Base-by-base conservation (phyloP, 768 basidiomycete species). In the Trametes maxima region DNA sequence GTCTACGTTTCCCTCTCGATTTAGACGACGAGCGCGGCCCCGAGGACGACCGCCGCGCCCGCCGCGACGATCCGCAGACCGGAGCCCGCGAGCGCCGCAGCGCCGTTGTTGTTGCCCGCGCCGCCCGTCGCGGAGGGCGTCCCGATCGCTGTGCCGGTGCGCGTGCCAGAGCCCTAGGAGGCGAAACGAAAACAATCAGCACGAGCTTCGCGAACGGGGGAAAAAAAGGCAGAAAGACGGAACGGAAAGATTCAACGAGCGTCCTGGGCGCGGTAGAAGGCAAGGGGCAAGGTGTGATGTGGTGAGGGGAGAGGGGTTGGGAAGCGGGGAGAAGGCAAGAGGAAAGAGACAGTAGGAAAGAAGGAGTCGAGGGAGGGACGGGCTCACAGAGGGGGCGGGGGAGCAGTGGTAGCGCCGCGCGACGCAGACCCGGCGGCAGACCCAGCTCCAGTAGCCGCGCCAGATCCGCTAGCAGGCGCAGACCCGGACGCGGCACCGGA, bases 1-100 rank as follows among this genome's bases (percentile, higher is more conserved):
- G 28, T 3, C 28, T 3, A 3, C 28, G 28, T 33, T n/a, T n/a
- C n/a, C 28, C 4, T 33, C 8, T 8, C 28, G 36, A 13, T 19
- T 56, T 21, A 62, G 11, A 48, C 60, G 28, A 51, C 49, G 54
- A 62, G 42, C 40, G 43, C 60, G 16, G 48, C 60, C 22, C 54
- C 60, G 54, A 62, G 54, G 49, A 52, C 48, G 49, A 56, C 48
- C 8, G 60, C 60, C 16, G 54, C 60, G 21, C 54, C 60, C 1
- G 54, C 60, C n/a, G 56, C 24, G 33, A 52, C 35, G 14, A 57
- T 13, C 54, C 56, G 45, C 48, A 62, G 8, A 7, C 54, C 60
- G 16, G 48, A 24, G 14, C 17, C 42, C 21, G 42, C 39, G 22
- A 51, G 35, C 0, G 49, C 10, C 1, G 54, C 60, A 33, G 48